Evolutionary conservation across 306 rosid species (phyloP).

Genomic region (Echinosophora koreensis): DNA sequence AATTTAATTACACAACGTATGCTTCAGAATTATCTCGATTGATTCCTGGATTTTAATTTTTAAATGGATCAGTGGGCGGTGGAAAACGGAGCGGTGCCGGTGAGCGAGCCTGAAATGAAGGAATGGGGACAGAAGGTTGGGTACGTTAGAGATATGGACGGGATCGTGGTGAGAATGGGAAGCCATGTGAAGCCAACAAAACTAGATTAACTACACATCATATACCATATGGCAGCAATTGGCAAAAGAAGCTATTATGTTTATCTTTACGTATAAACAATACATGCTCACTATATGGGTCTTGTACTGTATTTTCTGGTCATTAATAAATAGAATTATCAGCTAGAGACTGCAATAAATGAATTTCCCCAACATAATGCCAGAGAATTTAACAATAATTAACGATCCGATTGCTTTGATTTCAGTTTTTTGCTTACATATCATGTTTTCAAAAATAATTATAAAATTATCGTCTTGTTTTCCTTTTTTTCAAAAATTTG

Average conservation of each 20-base stretch:
- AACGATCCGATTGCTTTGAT: no score
- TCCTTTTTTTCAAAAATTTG: no score
- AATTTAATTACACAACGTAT: no score
- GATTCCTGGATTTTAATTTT: constrained; percentile 20
- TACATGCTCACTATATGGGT: not conserved
- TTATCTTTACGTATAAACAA: not conserved
- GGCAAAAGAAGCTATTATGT: not conserved
- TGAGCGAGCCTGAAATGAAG: constrained; percentile 74
- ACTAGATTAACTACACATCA: constrained; percentile 9
- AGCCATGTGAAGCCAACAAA: constrained; percentile 64
- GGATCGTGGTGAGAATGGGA: constrained; percentile 80
- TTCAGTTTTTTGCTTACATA: no score
- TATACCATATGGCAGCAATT: not conserved
- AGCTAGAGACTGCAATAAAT: not conserved
- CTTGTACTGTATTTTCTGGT: not conserved
- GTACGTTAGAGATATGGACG: constrained; percentile 81
- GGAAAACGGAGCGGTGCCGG: constrained; percentile 80
- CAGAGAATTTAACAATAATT: not conserved
- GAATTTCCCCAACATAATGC: not conserved
- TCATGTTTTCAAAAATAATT: no score
- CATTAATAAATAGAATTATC: not conserved
- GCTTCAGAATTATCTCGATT: not conserved
- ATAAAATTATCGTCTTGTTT: no score
- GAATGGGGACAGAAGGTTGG: constrained; percentile 95
- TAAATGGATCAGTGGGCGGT: constrained; percentile 70